Evolutionary conservation across 495 filamentous ascomycete genomes (phyloP).

Genomic region (Podospora comata): DNA sequence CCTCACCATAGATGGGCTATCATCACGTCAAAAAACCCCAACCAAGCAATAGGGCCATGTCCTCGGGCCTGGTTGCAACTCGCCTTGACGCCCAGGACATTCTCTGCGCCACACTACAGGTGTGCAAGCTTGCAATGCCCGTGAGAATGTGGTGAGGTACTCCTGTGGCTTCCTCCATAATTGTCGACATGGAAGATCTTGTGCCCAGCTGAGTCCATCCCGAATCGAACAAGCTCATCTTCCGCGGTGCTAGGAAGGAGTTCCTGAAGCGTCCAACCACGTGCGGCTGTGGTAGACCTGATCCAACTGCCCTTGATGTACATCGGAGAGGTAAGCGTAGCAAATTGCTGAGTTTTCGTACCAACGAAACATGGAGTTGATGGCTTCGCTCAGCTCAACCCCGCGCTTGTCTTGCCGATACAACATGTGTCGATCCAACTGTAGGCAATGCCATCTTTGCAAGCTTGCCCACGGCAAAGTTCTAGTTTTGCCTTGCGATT

Average conservation of each 20-base stretch:
- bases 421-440: slow-evolving; percentile 44
- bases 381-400: slow-evolving; percentile 34
- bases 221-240: slow-evolving; percentile 32
- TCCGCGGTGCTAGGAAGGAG: slow-evolving; percentile 37
- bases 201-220: slow-evolving; percentile 27
- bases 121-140: background rate
- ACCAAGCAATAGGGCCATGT: slow-evolving; percentile 25
- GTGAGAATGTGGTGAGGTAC: slow-evolving; percentile 16
- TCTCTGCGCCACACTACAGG: slow-evolving; percentile 15
- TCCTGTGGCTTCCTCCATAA: slow-evolving; percentile 12
- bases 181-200: slow-evolving; percentile 2
- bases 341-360: slow-evolving; percentile 32
- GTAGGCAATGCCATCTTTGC: slow-evolving; percentile 16
- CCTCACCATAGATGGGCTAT: slow-evolving; percentile 19
- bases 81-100: slow-evolving; percentile 23
- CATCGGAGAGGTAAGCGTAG: slow-evolving; percentile 32
- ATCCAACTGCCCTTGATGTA: background rate
- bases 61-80: slow-evolving; percentile 17
- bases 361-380: slow-evolving; percentile 24
- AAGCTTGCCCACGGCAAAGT: slow-evolving; percentile 11
- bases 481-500: slow-evolving; percentile 9
- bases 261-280: slow-evolving; percentile 33
- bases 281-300: background rate
- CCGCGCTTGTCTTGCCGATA: slow-evolving; percentile 41
- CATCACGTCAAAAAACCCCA: slow-evolving; percentile 21